Conservation (phyloP, 352 stramenopile species). For the Phytopythium ostracodes region DNA sequence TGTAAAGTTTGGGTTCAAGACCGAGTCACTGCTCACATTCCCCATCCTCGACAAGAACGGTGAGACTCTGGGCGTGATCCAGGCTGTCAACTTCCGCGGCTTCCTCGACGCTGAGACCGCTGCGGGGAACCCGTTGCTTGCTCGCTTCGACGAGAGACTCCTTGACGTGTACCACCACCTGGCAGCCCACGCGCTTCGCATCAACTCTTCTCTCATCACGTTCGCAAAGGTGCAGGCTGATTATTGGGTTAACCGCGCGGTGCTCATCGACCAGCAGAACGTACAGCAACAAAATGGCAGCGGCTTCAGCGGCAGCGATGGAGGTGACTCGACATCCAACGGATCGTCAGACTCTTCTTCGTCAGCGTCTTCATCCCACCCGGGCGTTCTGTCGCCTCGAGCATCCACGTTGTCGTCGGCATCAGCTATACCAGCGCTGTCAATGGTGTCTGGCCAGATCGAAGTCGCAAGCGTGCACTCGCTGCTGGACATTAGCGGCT, state of each 20-base stretch:
- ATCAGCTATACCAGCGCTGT: slow-evolving; percentile 2
- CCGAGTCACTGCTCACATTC: slow-evolving; percentile 68
- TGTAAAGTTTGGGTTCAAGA: slow-evolving; percentile 80
- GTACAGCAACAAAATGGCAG: background rate
- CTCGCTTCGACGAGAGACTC: slow-evolving; percentile 56
- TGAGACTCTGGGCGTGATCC: slow-evolving; percentile 62
- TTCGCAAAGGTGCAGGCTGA: slow-evolving; percentile 79
- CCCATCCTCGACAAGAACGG: slow-evolving; percentile 64
- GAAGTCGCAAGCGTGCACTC: slow-evolving; percentile 71
- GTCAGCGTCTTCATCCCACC: background rate
- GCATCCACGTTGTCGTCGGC: background rate
- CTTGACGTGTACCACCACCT: slow-evolving; percentile 60
- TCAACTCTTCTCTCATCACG: slow-evolving; percentile 79
- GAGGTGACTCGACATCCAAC: background rate
- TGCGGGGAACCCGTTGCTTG: slow-evolving; percentile 35
- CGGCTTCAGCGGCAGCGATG: background rate
- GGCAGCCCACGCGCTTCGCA: slow-evolving; percentile 49
- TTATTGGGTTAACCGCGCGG: slow-evolving; percentile 62
- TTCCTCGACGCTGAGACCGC: slow-evolving; percentile 32
- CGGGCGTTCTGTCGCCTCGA: slow-evolving; percentile 3
- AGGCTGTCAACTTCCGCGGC: slow-evolving; percentile 53
- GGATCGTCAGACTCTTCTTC: background rate
- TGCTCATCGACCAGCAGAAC: slow-evolving; percentile 16
- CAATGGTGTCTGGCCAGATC: background rate
- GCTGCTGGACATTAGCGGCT: slow-evolving; percentile 54